Conservation (phyloP, 495 filamentous ascomycete species). For the Aspergillus asperescens region DNA sequence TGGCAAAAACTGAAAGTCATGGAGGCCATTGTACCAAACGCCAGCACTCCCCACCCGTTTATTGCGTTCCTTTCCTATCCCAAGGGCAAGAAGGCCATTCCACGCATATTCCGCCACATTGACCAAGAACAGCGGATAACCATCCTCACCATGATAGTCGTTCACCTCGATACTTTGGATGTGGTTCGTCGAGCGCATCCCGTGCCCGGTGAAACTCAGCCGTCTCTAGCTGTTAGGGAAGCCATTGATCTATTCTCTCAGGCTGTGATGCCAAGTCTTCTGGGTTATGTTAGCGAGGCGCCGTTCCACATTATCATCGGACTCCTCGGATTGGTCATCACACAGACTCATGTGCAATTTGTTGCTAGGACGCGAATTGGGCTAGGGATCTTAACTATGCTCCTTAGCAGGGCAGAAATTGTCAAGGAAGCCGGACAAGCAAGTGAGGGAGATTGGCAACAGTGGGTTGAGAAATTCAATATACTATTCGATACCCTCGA, state of each 20-base stretch:
- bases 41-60: conserved; percentile 79
- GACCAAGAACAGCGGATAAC: conserved; percentile 87
- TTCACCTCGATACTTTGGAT: conserved; percentile 88
- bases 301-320: conserved; percentile 85
- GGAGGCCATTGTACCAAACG: conserved; percentile 75
- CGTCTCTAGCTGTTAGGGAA: conserved; percentile 70
- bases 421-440: conserved; percentile 71
- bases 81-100: conserved; percentile 95
- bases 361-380: conserved; percentile 82
- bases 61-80: conserved; percentile 90
- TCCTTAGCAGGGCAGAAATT: conserved; percentile 88
- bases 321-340: conserved; percentile 76
- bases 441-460: conserved; percentile 66
- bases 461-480: conserved; percentile 81
- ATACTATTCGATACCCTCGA: conserved; percentile 82
- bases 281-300: conserved; percentile 84
- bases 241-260: conserved; percentile 85
- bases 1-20: conserved; percentile 85
- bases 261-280: conserved; percentile 82
- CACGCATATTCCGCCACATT: conserved; percentile 89
- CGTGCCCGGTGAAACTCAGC: conserved; percentile 59
- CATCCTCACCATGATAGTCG: conserved; percentile 88
- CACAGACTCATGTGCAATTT: conserved; percentile 69
- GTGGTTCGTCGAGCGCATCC: conserved; percentile 77
- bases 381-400: conserved; percentile 85